Conservation (phyloP, 1,284 basidiomycete genomes). For the Boletellus deceptivus region DNA sequence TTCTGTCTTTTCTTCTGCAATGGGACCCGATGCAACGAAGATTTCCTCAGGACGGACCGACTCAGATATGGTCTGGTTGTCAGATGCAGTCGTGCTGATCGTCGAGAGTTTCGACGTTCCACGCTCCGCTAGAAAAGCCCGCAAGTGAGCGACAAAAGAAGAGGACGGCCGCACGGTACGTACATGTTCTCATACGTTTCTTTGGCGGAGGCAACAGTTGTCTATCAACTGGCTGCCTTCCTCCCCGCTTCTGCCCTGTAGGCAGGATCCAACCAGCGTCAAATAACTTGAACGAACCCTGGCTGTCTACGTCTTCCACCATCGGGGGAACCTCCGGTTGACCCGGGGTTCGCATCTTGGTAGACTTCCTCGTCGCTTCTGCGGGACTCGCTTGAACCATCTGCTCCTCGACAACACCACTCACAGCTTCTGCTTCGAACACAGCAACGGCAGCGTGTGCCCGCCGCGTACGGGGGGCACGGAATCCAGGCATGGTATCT, state of each 20-base stretch:
- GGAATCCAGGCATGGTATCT: conserved; percentile 40
- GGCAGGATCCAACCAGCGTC: conserved; percentile 90
- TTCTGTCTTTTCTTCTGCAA: conserved; percentile 18
- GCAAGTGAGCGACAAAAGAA: background rate
- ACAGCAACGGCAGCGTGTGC: conserved; percentile 41
- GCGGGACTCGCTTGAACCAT: background rate
- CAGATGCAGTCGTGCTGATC: conserved; percentile 48
- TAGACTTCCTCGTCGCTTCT: conserved; percentile 20
- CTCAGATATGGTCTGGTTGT: conserved; percentile 43
- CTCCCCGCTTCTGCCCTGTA: conserved; percentile 62
- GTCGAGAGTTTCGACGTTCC: conserved; percentile 48
- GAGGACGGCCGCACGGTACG: conserved; percentile 12
- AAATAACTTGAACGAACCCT: conserved; percentile 80
- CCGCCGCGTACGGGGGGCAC: conserved; percentile 47
- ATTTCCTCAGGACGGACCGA: conserved; percentile 18
- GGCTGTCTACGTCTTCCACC: conserved; percentile 68
- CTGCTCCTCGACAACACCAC: conserved; percentile 6
- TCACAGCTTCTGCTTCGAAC: conserved; percentile 42
- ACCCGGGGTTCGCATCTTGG: conserved; percentile 20
- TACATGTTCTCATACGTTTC: conserved; percentile 56
- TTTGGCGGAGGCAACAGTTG: conserved; percentile 40
- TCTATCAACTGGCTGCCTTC: conserved; percentile 45
- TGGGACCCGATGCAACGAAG: conserved; percentile 25
- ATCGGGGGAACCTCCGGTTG: conserved; percentile 43
- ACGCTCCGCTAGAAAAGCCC: conserved; percentile 33